These are phyloP conservation scores for Komagataella pseudopastoris DNA, from an alignment of 805 yeast genomes.

Conservation along the genomic window DNA sequence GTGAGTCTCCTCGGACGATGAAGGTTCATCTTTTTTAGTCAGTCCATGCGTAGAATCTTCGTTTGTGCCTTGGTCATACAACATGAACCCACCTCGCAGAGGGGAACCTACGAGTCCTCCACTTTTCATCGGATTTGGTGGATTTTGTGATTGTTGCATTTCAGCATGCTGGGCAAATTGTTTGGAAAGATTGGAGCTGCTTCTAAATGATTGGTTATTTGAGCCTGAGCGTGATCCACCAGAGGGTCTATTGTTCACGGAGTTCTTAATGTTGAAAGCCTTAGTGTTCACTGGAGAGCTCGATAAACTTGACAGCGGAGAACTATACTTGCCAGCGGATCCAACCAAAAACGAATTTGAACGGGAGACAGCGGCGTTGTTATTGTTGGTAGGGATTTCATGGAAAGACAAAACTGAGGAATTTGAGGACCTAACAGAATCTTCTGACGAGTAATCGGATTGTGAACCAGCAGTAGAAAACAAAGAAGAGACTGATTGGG, in stretches of 20 bases:
- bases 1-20: neutral
- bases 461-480: constrained; percentile 9
- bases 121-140: neutral
- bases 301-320: neutral
- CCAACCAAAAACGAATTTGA: neutral
- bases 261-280: neutral
- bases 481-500: constrained; percentile 15
- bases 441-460: neutral
- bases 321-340: neutral
- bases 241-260: neutral
- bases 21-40: neutral
- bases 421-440: neutral
- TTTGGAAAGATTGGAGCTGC: neutral
- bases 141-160: neutral
- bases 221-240: neutral
- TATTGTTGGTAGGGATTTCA: neutral
- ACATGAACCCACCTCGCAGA: neutral
- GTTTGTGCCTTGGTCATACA: neutral
- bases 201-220: neutral
- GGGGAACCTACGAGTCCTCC: neutral
- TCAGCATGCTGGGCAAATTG: neutral
- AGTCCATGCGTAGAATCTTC: neutral
- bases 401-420: neutral
- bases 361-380: neutral
- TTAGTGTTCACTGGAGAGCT: neutral